phyloP scores from a whole-genome alignment of 345 rosid genomes.

The Trapa bicornis region DNA sequence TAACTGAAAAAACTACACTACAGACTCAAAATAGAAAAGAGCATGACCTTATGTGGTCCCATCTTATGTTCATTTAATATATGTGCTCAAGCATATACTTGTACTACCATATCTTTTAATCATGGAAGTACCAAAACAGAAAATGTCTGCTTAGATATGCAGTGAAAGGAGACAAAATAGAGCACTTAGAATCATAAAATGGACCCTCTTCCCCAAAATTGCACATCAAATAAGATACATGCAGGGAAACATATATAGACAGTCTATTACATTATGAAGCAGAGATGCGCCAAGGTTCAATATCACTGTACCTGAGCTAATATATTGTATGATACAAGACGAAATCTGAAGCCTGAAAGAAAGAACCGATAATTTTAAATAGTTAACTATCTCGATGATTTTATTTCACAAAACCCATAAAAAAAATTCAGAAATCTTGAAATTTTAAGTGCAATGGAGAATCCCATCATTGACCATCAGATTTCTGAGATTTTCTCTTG shows the following conservation, averaged over 20 bases:
- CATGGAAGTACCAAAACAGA: neutral
- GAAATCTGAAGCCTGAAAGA: slow-evolving; percentile 8
- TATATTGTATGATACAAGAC: slow-evolving; percentile 33
- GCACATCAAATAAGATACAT: neutral
- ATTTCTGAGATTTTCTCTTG: neutral
- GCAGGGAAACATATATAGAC: neutral
- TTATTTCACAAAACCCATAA: neutral
- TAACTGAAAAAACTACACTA: too few relatives aligned
- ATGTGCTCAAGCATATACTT: too few relatives aligned
- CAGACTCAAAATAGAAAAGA: too few relatives aligned
- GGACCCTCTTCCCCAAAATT: neutral
- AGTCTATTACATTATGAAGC: neutral
- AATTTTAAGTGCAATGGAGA: neutral
- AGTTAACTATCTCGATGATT: neutral
- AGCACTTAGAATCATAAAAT: neutral
- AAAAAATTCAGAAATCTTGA: neutral
- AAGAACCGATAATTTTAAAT: neutral
- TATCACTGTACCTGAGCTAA: slow-evolving; percentile 48
- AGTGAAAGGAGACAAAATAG: neutral
- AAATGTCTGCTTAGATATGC: neutral
- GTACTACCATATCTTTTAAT: too few relatives aligned
- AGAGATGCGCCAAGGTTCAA: neutral
- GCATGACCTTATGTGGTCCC: too few relatives aligned
- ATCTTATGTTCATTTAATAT: too few relatives aligned
- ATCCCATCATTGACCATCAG: neutral